phyloP scores from a whole-genome alignment of 495 filamentous ascomycete species.

The Apiosordaria backusii region DNA sequence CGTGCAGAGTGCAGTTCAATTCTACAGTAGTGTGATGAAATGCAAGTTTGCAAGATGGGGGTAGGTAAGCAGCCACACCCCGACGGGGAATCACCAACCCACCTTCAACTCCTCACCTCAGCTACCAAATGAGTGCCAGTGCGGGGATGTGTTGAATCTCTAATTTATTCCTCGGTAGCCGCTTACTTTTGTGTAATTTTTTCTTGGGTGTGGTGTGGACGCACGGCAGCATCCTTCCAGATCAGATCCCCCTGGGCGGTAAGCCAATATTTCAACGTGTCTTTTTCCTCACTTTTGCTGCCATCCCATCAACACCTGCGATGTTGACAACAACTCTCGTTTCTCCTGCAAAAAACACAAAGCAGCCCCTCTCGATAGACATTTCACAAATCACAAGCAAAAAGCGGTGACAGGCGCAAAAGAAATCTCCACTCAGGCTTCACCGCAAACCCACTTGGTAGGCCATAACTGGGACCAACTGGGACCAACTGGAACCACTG shows the following conservation, averaged over 20 bases:
- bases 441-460: constrained; percentile 1
- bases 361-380: not conserved
- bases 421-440: constrained; percentile 3
- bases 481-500: not conserved
- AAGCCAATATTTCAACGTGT: constrained; percentile 4
- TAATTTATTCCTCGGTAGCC: not conserved
- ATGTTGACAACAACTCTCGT: not conserved
- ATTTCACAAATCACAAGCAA: not conserved
- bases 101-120: not conserved
- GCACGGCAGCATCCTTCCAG: not conserved
- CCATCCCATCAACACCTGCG: not conserved
- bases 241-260: not conserved
- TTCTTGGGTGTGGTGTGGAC: not conserved
- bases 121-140: not conserved
- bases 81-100: not conserved
- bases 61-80: not conserved
- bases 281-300: not conserved
- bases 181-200: not conserved
- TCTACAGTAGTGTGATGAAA: too few species aligned
- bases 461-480: not conserved
- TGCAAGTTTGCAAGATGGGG: not conserved
- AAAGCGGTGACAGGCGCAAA: not conserved
- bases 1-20: not conserved
- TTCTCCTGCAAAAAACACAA: not conserved
- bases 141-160: not conserved